Conservation (phyloP, 2,329 filamentous ascomycete genomes). For the Malbranchea zuffiana region DNA sequence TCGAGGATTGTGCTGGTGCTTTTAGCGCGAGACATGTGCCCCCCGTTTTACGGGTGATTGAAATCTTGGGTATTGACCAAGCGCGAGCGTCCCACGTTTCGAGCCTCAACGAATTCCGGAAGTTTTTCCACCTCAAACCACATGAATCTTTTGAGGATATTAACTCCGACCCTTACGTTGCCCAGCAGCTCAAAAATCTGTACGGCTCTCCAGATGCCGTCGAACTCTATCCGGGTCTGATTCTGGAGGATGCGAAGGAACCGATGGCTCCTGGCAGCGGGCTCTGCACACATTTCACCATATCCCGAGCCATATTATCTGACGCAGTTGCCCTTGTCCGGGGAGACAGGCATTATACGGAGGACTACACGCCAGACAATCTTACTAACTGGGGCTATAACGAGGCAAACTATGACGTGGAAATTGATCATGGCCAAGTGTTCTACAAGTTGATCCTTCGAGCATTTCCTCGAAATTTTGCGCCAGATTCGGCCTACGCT, state of each 20-base stretch:
- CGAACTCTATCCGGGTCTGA: constrained; percentile 58
- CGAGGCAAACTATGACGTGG: constrained; percentile 26
- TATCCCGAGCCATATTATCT: constrained; percentile 32
- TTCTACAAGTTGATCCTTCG: constrained; percentile 23
- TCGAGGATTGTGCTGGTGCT: constrained; percentile 59
- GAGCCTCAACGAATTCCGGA: constrained; percentile 46
- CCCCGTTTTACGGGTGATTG: constrained; percentile 58
- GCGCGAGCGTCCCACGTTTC: constrained; percentile 53
- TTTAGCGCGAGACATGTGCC: constrained; percentile 65
- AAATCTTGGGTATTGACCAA: constrained; percentile 69
- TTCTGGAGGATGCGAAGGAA: constrained; percentile 35
- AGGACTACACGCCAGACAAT: constrained; percentile 20
- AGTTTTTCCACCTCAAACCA: constrained; percentile 51
- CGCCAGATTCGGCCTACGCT: constrained; percentile 19
- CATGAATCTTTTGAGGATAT: constrained; percentile 50
- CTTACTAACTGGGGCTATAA: constrained; percentile 34
- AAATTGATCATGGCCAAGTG: constrained; percentile 19
- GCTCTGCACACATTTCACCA: constrained; percentile 29
- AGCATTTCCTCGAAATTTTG: constrained; percentile 21
- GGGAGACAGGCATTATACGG: constrained; percentile 32
- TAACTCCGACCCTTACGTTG: constrained; percentile 46
- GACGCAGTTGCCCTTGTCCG: constrained; percentile 37
- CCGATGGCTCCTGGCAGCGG: constrained; percentile 27
- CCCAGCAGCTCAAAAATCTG: constrained; percentile 45
- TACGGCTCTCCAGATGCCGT: constrained; percentile 57